These are phyloP conservation scores for Rubroboletus pulcherrimus DNA, from an alignment of 768 basidiomycete species.

Conservation along the genomic window DNA sequence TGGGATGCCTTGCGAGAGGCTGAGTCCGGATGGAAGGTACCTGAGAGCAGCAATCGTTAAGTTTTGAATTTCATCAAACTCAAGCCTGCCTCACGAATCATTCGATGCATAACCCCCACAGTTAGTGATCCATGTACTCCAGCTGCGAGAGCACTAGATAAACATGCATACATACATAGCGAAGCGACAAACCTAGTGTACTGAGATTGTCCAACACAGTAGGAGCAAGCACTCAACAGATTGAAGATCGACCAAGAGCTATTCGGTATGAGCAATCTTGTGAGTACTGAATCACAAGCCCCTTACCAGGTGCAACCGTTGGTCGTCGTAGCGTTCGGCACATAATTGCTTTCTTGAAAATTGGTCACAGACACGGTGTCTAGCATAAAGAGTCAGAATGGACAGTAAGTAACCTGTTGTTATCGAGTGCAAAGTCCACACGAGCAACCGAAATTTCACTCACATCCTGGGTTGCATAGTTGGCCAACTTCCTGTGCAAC, in stretches of 20 bases:
- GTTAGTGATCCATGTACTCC: slow-evolving; percentile 15
- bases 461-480: slow-evolving; percentile 16
- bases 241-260: slow-evolving; percentile 32
- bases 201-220: slow-evolving; percentile 9
- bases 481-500: slow-evolving; percentile 17
- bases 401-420: neutral
- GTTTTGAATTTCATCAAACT: neutral
- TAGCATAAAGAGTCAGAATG: slow-evolving; percentile 1
- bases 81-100: slow-evolving; percentile 16
- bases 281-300: neutral
- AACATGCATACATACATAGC: neutral
- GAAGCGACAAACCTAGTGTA: slow-evolving; percentile 14
- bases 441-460: neutral
- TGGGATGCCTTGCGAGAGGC: slow-evolving; percentile 17
- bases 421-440: neutral
- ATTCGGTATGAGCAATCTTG: neutral
- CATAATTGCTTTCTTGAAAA: slow-evolving; percentile 19
- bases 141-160: slow-evolving; percentile 15
- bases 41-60: slow-evolving; percentile 6
- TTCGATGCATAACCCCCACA: slow-evolving; percentile 17
- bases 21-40: slow-evolving; percentile 20
- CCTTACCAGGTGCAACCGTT: slow-evolving; percentile 26
- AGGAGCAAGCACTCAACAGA: slow-evolving; percentile 26
- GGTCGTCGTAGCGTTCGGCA: slow-evolving; percentile 14
- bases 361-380: slow-evolving; percentile 12